These are phyloP conservation scores for Xanthoceras sorbifolium DNA, from an alignment of 345 rosid species.

Conservation along the genomic window DNA sequence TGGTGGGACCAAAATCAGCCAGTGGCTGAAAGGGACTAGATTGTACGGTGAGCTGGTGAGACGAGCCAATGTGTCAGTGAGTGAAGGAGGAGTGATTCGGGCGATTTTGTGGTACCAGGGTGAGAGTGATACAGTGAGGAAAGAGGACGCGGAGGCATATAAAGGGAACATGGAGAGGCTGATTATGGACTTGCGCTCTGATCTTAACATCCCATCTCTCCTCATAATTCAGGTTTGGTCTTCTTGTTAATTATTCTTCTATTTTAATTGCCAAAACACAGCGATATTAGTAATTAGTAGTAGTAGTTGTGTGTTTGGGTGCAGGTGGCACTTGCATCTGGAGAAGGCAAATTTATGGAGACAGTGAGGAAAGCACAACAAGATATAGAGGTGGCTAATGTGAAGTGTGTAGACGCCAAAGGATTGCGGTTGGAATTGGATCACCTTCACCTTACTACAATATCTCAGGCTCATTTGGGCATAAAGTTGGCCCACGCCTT, in stretches of 20 bases:
- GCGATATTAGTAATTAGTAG: too few species aligned
- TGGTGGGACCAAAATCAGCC: conserved; percentile 44
- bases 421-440: conserved; percentile 39
- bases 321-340: conserved; percentile 47
- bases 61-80: conserved; percentile 35
- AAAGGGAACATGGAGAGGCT: conserved; percentile 39
- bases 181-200: conserved; percentile 36
- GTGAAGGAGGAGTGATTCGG: conserved; percentile 38
- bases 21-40: conserved; percentile 38
- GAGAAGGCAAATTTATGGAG: conserved; percentile 36
- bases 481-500: conserved; percentile 32
- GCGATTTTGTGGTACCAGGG: conserved; percentile 53
- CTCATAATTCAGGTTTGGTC: conserved; percentile 34
- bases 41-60: conserved; percentile 43
- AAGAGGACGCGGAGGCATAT: conserved; percentile 38
- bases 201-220: conserved; percentile 39
- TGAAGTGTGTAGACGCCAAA: conserved; percentile 41
- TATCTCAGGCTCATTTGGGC: conserved; percentile 35
- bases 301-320: neutral
- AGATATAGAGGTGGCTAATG: conserved; percentile 29
- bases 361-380: conserved; percentile 39
- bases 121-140: conserved; percentile 42
- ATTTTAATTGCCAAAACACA: too few species aligned
- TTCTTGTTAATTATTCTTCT: neutral
- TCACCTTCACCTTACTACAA: conserved; percentile 43